Evolutionary conservation across 176 grass and related monocot genomes (phyloP).

Genomic region (Triticum turgidum): DNA sequence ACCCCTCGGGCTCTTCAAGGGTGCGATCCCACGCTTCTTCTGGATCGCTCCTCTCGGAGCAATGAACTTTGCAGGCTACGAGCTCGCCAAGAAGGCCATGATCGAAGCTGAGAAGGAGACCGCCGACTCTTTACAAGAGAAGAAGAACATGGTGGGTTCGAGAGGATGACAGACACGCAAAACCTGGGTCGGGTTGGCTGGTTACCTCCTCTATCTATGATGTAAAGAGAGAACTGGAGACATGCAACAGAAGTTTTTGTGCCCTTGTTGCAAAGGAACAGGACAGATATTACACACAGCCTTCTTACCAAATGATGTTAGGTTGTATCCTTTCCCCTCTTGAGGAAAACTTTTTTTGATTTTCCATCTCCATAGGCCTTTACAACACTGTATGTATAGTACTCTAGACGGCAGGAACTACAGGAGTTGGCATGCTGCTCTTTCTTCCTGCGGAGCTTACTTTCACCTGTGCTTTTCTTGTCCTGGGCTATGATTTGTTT

Average conservation of each 20-base stretch:
- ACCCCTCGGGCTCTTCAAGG: conserved; percentile 85
- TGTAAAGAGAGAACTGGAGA: conserved; percentile 22
- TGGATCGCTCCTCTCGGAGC: conserved; percentile 94
- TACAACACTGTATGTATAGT: conserved; percentile 22
- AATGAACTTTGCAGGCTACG: conserved; percentile 98
- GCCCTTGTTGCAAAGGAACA: conserved; percentile 17
- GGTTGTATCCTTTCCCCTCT: neutral
- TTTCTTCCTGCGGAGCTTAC: conserved; percentile 21
- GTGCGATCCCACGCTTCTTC: conserved; percentile 83
- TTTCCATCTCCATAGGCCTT: conserved; percentile 7
- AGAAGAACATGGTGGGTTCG: conserved; percentile 19
- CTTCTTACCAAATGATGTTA: neutral
- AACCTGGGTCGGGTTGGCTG: neutral
- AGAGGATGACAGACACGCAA: conserved; percentile 9
- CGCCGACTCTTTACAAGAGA: conserved; percentile 8
- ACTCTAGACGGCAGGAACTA: neutral
- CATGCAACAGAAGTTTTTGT: neutral
- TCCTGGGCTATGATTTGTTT: neutral
- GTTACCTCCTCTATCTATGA: neutral
- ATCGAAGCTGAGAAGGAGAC: conserved; percentile 41
- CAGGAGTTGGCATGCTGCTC: neutral
- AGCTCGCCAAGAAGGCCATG: conserved; percentile 95
- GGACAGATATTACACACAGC: neutral
- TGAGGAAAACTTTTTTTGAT: neutral
- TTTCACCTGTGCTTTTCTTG: neutral